Percentiles rank a stretch among this genome's conserved stretches.
Evolutionary conservation across 257 asterid genomes (phyloP).

Genomic region (Ehretia macrophylla): DNA sequence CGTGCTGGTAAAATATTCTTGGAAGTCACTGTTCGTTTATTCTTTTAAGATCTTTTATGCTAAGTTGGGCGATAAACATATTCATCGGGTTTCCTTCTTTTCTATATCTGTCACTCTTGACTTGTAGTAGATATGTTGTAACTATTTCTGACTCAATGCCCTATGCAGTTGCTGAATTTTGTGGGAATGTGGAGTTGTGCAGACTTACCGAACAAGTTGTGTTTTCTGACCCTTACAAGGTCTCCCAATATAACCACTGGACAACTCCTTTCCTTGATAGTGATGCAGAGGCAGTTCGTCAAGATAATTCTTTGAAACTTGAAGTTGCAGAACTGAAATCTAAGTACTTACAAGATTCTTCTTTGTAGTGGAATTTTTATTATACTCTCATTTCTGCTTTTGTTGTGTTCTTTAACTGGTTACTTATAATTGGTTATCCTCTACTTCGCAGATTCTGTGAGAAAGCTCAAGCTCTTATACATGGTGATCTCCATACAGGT

Average conservation of each 20-base stretch:
- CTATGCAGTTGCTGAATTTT: slow-evolving; percentile 83
- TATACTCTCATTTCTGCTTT: slow-evolving; percentile 1
- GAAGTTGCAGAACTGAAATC: slow-evolving; percentile 91
- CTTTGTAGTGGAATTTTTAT: slow-evolving; percentile 1
- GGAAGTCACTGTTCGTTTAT: background rate
- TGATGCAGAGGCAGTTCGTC: slow-evolving; percentile 80
- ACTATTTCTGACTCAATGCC: slow-evolving; percentile 16
- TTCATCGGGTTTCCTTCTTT: background rate
- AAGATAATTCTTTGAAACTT: slow-evolving; percentile 69
- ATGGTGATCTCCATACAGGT: slow-evolving; percentile 92
- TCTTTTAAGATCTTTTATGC: background rate
- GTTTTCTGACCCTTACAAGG: slow-evolving; percentile 93
- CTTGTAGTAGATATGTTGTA: background rate
- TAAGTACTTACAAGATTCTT: slow-evolving; percentile 33
- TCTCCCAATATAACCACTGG: slow-evolving; percentile 73
- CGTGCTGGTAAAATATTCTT: slow-evolving; percentile 48
- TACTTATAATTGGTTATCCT: slow-evolving; percentile 23
- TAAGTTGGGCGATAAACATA: background rate
- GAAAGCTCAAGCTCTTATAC: slow-evolving; percentile 93
- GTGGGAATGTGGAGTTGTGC: slow-evolving; percentile 91
- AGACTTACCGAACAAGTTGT: slow-evolving; percentile 95
- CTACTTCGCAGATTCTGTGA: slow-evolving; percentile 75
- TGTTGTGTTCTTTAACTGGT: slow-evolving; percentile 16
- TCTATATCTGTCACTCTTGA: background rate
- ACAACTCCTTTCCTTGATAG: slow-evolving; percentile 86